A percentile compares a stretch with the other conserved stretches of the same genome.
Evolutionary conservation across 2,329 filamentous ascomycete species (phyloP).

Genomic region (Phaeosphaeria sp.): DNA sequence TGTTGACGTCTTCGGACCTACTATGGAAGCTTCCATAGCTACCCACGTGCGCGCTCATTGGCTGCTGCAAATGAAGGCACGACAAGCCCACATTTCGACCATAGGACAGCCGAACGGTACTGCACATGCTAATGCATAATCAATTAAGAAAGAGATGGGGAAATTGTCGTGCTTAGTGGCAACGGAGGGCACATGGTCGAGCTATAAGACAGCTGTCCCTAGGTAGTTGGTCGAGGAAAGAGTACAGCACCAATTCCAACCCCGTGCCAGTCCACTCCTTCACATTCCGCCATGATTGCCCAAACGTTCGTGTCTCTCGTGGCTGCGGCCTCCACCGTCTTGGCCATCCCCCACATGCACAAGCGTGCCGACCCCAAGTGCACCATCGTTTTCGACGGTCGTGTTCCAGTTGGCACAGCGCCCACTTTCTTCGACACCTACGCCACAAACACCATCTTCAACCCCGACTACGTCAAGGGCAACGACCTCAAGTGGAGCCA

Average conservation of each 20-base stretch:
- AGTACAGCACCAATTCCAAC: not conserved
- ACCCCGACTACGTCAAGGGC: slow-evolving; percentile 61
- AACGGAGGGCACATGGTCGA: slow-evolving; percentile 2
- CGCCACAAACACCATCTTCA: slow-evolving; percentile 54
- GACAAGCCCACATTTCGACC: slow-evolving; percentile 18
- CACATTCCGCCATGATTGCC: slow-evolving; percentile 29
- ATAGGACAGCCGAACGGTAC: slow-evolving; percentile 16
- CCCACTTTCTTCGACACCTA: slow-evolving; percentile 42
- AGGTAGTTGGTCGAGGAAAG: not conserved
- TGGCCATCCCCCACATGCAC: slow-evolving; percentile 31
- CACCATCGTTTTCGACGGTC: slow-evolving; percentile 48
- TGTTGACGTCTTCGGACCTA: slow-evolving; percentile 16
- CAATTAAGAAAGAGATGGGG: slow-evolving; percentile 13
- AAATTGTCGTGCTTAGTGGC: slow-evolving; percentile 1
- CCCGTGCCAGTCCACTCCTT: not conserved
- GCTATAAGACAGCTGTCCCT: slow-evolving; percentile 21
- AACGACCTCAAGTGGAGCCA: slow-evolving; percentile 60
- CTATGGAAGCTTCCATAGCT: slow-evolving; percentile 30
- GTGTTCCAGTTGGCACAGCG: slow-evolving; percentile 33
- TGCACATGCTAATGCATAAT: slow-evolving; percentile 6
- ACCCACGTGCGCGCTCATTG: slow-evolving; percentile 26
- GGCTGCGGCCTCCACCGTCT: slow-evolving; percentile 27
- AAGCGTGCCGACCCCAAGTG: slow-evolving; percentile 33
- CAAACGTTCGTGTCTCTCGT: slow-evolving; percentile 25
- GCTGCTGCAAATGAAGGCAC: slow-evolving; percentile 19